Conservation (phyloP, 768 basidiomycete species). For the Pleurotus platypus region DNA sequence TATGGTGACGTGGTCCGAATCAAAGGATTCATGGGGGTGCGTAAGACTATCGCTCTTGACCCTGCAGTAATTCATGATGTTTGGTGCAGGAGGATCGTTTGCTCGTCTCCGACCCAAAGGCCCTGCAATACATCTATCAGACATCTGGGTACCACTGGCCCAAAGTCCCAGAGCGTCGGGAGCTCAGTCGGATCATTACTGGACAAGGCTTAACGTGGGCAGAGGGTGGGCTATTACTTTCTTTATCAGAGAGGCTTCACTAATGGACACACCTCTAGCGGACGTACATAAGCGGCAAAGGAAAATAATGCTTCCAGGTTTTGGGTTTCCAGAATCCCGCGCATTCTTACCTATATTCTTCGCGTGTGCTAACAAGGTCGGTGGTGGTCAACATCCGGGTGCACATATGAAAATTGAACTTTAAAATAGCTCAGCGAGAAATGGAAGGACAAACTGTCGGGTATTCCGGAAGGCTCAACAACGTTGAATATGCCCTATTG, state of each 20-base stretch:
- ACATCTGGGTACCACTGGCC: conserved; percentile 51
- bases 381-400: conserved; percentile 19
- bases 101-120: conserved; percentile 52
- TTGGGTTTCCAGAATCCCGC: conserved; percentile 47
- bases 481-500: conserved; percentile 47
- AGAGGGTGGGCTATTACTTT: conserved; percentile 32
- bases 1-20: conserved; percentile 50
- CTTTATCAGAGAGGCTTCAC: not conserved
- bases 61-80: not conserved
- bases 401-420: conserved; percentile 14
- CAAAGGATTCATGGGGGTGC: conserved; percentile 47
- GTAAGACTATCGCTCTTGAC: conserved; percentile 9
- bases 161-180: conserved; percentile 46
- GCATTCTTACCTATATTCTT: conserved; percentile 48
- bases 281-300: conserved; percentile 50
- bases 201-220: conserved; percentile 54
- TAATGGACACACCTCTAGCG: conserved; percentile 13
- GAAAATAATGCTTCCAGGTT: conserved; percentile 52
- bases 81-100: conserved; percentile 46
- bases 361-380: conserved; percentile 37
- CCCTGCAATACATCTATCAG: conserved; percentile 54
- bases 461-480: conserved; percentile 31
- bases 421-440: conserved; percentile 37
- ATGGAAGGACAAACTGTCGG: conserved; percentile 49
- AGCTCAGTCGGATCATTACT: conserved; percentile 44